phyloP scores from a whole-genome alignment of 2,329 filamentous ascomycete species.

The Dactylella cylindrospora region DNA sequence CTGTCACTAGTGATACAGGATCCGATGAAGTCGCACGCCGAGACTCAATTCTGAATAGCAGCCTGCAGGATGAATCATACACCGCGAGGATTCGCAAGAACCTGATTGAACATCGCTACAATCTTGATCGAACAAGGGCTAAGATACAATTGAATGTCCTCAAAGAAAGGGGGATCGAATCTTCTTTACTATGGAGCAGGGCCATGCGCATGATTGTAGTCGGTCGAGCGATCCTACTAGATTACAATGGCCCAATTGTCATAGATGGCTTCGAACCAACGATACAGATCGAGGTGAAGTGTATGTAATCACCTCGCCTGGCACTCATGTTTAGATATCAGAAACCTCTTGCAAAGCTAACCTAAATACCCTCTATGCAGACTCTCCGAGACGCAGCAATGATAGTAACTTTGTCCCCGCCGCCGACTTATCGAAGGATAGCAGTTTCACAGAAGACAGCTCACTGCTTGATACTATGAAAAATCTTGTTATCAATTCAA shows the following conservation, averaged over 20 bases:
- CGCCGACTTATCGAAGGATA: conserved; percentile 1
- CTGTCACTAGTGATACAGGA: conserved; percentile 16
- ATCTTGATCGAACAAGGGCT: conserved; percentile 26
- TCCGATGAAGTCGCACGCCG: conserved; percentile 14
- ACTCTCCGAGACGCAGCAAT: conserved; percentile 12
- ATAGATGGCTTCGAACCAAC: conserved; percentile 26
- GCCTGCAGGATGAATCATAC: conserved; percentile 19
- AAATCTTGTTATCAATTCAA: neutral
- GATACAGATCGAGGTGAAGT: conserved; percentile 13
- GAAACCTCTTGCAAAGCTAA: neutral
- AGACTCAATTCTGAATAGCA: conserved; percentile 12
- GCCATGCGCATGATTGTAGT: conserved; percentile 40
- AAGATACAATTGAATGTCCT: conserved; percentile 29
- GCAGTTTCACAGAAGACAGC: neutral
- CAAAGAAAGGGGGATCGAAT: conserved; percentile 29
- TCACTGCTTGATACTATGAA: conserved; percentile 8
- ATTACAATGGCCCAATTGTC: conserved; percentile 18
- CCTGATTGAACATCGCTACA: conserved; percentile 34
- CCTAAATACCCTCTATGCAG: conserved; percentile 3
- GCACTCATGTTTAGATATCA: neutral
- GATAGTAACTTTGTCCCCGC: conserved; percentile 11
- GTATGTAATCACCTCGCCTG: conserved; percentile 1
- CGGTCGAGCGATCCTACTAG: conserved; percentile 24
- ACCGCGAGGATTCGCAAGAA: conserved; percentile 7
- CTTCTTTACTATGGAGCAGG: conserved; percentile 35